Evolutionary conservation across 1,139 yeast genomes (phyloP), one percentile per base, ranked within the genome.

Genomic region (Pichia sp.): DNA sequence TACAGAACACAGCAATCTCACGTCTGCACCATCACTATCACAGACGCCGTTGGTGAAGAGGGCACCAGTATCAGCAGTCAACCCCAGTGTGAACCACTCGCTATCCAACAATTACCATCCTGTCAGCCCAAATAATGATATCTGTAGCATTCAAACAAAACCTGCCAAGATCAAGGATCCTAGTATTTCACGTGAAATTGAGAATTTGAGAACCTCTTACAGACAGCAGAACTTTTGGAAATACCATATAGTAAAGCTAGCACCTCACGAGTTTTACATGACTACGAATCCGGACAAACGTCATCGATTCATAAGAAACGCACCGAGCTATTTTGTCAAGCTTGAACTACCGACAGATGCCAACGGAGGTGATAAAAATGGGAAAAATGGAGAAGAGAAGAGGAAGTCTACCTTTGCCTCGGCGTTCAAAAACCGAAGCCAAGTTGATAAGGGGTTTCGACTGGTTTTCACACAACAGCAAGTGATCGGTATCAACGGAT

Each of bases 241-340:
- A 63, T 83, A 81, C 62, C 88, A 83, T 62, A 71, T 82, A 10
- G 66, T 80, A 33, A 75, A 72, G 52, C 70, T 80, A 52, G 81
- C 83, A 5, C 74, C 73, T 43, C 75, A 75, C 56, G 70, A 65
- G 47, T 65, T 81, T 54, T 83, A 82, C 61, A 63, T 83, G 33
- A 77, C 86, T 1, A 83, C 87, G 1, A 83, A 81, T 61, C 87
- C 87, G 0, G 81, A 79, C 29, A 67, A 73, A 38, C 75, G 77
- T 58, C 86, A 82, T 63, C 67, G 78, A 49, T 79, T 77, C 61
- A 78, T 85, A 56, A 70, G 85, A 24, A 73, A 75, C 62, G 85
- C 80, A 0, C 87, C 87, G 0, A 82, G 86, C 1, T 79, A 76
- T 62, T 79, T 74, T 58, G 77, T 81, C 4, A 77, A 77, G 53